Evolutionary conservation across 495 filamentous ascomycete species (phyloP).

Genomic region (Bathelium albidoporum): DNA sequence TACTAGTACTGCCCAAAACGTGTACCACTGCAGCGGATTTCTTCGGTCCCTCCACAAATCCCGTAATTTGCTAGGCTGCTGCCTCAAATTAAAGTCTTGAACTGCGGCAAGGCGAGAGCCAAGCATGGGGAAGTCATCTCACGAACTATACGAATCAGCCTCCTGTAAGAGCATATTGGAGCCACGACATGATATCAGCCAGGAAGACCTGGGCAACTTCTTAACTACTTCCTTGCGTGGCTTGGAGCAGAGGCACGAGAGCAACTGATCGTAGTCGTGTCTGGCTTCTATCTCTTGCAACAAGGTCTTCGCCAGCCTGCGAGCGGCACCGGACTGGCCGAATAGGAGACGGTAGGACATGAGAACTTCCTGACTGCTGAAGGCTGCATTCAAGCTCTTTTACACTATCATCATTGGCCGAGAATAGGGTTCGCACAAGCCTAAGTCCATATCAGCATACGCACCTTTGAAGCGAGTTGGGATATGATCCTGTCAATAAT

Average conservation of each 20-base stretch:
- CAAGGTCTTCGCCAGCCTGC: not conserved
- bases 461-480: not conserved
- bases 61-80: slow-evolving; percentile 11
- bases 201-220: not conserved
- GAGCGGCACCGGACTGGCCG: not conserved
- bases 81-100: not conserved
- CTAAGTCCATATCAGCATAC: not conserved
- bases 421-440: too few relatives aligned
- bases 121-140: not conserved
- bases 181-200: not conserved
- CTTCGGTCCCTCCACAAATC: slow-evolving; percentile 20
- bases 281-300: not conserved
- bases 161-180: not conserved
- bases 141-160: not conserved
- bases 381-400: not conserved
- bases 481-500: too few relatives aligned
- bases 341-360: not conserved
- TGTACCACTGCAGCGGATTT: slow-evolving; percentile 23
- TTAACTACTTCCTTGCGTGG: not conserved
- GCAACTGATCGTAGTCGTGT: not conserved
- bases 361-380: not conserved
- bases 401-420: not conserved
- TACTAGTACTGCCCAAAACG: slow-evolving; percentile 22
- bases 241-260: not conserved
- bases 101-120: not conserved